Percentiles rank a stretch among this genome's conserved stretches.
Evolutionary conservation across 225 moss, liverwort and hornwort genomes (phyloP).

Genomic region (Takakia lepidozioides): DNA sequence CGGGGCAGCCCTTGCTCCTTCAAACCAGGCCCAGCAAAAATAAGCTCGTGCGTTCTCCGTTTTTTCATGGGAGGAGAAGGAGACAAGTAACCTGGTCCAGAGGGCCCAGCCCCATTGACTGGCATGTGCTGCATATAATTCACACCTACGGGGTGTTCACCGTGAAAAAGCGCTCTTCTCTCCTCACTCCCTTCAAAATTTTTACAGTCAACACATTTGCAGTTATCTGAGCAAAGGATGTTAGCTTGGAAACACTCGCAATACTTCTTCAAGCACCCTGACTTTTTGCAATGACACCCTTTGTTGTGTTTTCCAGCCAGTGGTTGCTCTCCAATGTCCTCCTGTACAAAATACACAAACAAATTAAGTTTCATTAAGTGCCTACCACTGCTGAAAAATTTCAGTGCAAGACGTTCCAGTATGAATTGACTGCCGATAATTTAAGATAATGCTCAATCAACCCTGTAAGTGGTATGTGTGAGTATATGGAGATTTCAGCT

Average conservation of each 20-base stretch:
- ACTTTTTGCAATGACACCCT: conserved; percentile 55
- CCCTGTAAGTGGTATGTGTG: too few relatives aligned
- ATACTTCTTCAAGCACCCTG: conserved; percentile 53
- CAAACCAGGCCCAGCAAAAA: conserved; percentile 41
- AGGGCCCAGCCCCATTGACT: conserved; percentile 21
- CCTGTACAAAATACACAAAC: too few relatives aligned
- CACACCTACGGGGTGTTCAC: conserved; percentile 36
- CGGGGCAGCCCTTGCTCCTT: conserved; percentile 36
- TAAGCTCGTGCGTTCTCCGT: conserved; percentile 37
- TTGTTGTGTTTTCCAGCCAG: conserved; percentile 52
- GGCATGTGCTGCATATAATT: conserved; percentile 34
- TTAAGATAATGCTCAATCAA: too few relatives aligned
- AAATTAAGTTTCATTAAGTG: too few relatives aligned
- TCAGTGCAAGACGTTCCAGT: too few relatives aligned
- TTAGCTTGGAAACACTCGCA: conserved; percentile 63
- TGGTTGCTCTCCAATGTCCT: conserved; percentile 48
- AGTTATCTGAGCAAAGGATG: conserved; percentile 52
- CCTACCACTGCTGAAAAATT: too few relatives aligned
- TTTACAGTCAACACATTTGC: conserved; percentile 56
- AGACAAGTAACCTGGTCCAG: conserved; percentile 33
- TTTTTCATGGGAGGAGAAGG: conserved; percentile 48
- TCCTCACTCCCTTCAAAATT: conserved; percentile 59
- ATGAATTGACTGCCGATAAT: too few relatives aligned
- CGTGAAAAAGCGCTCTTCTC: conserved; percentile 50
- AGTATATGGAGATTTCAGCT: too few relatives aligned